phyloP scores from a whole-genome alignment of 805 yeast genomes.

The Torulaspora delbrueckii region DNA sequence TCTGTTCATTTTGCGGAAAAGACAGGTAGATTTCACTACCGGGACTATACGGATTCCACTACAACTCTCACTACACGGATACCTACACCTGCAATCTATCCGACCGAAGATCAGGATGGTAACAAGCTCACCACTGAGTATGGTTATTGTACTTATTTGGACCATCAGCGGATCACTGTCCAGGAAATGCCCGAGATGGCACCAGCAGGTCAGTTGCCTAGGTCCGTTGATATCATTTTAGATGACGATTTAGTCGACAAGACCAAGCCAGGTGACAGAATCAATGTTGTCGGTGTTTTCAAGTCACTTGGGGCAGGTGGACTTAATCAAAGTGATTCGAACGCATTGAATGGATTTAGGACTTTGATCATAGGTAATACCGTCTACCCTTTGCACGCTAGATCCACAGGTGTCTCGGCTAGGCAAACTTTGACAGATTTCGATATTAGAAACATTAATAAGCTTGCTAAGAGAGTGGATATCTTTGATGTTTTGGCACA shows the following conservation, averaged over 20 bases:
- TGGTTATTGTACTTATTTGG: conserved; percentile 87
- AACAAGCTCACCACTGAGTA: conserved; percentile 84
- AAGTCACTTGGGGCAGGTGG: conserved; percentile 78
- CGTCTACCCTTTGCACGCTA: conserved; percentile 79
- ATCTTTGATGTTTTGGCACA: conserved; percentile 75
- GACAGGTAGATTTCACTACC: conserved; percentile 77
- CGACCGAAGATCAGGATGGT: conserved; percentile 89
- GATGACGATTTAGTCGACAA: conserved; percentile 92
- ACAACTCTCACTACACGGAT: conserved; percentile 57
- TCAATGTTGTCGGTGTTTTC: conserved; percentile 90
- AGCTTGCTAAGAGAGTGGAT: conserved; percentile 61
- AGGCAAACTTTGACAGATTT: conserved; percentile 63
- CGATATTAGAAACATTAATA: conserved; percentile 83
- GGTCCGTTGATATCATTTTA: conserved; percentile 85
- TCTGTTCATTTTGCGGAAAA: conserved; percentile 90
- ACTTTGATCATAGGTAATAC: conserved; percentile 87
- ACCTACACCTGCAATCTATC: conserved; percentile 75
- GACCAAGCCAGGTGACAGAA: conserved; percentile 94
- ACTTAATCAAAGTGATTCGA: conserved; percentile 27
- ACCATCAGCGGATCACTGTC: conserved; percentile 87
- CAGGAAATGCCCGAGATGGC: conserved; percentile 98
- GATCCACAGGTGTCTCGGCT: conserved; percentile 79
- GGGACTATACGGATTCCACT: conserved; percentile 90
- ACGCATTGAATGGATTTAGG: conserved; percentile 60
- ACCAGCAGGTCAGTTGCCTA: conserved; percentile 95